phyloP scores from a whole-genome alignment of 2,329 filamentous ascomycete genomes.

The Pseudogymnoascus sp. region DNA sequence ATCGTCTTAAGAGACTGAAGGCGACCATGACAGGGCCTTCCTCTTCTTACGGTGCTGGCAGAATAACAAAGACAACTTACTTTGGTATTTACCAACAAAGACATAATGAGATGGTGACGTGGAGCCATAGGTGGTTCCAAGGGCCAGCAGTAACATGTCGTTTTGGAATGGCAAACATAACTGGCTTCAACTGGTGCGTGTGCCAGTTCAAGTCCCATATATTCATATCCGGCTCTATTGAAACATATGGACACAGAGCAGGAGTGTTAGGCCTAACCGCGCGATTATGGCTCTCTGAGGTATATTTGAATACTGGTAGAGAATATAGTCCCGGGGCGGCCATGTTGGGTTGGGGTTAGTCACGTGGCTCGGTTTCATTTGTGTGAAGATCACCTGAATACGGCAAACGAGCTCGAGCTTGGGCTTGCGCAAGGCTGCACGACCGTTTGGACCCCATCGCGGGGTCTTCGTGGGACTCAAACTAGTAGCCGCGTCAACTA shows the following conservation, averaged over 20 bases:
- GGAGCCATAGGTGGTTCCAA: neutral
- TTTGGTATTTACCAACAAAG: neutral
- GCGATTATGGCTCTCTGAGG: neutral
- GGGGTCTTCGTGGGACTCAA: neutral
- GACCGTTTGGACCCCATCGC: neutral
- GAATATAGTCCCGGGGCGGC: neutral
- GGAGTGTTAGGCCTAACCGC: neutral
- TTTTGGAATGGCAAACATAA: neutral
- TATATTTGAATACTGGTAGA: neutral
- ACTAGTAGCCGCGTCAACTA: slow-evolving; percentile 5
- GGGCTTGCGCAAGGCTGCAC: neutral
- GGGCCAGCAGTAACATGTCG: neutral
- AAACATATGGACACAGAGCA: neutral
- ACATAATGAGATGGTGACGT: neutral
- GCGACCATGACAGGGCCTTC: neutral
- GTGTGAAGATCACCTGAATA: neutral
- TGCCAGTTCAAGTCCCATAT: neutral
- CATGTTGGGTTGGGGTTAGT: neutral
- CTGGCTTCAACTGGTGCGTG: neutral
- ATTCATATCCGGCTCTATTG: neutral
- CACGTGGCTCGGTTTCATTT: neutral
- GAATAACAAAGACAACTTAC: neutral
- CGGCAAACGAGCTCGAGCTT: neutral
- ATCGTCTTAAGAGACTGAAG: neutral
- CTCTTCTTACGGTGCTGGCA: neutral